Evolutionary conservation across 129 eudicot species (phyloP).

Genomic region (Flaveria ramosissima): DNA sequence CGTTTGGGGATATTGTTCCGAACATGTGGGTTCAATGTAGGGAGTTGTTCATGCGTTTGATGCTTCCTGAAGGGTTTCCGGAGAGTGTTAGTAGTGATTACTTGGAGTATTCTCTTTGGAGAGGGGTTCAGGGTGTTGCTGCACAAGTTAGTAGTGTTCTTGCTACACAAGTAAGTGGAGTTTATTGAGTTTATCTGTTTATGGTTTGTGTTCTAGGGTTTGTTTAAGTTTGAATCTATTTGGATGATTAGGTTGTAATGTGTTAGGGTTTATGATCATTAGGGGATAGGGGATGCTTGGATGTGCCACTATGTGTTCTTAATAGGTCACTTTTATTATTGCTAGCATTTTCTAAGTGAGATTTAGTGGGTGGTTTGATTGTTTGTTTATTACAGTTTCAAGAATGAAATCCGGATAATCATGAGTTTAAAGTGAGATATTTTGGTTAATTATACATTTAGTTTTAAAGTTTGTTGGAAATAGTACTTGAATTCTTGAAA

Average conservation of each 20-base stretch:
- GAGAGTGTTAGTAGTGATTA: slow-evolving; percentile 90
- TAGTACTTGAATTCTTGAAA: slow-evolving; percentile 11
- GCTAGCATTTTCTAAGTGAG: too few relatives aligned
- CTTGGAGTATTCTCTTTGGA: slow-evolving; percentile 93
- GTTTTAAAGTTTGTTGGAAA: too few relatives aligned
- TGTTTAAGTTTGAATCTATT: not conserved
- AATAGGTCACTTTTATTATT: too few relatives aligned
- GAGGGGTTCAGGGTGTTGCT: slow-evolving; percentile 94
- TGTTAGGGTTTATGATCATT: too few relatives aligned
- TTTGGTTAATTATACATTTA: too few relatives aligned
- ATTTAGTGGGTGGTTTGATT: too few relatives aligned
- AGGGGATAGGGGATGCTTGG: not conserved
- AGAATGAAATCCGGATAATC: too few relatives aligned
- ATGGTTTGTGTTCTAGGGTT: not conserved
- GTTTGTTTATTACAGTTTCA: too few relatives aligned
- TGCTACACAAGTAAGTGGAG: slow-evolving; percentile 76
- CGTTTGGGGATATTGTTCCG: slow-evolving; percentile 37
- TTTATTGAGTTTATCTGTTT: not conserved
- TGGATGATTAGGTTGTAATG: too few relatives aligned
- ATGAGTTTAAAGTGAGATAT: too few relatives aligned
- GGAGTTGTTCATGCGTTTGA: slow-evolving; percentile 55
- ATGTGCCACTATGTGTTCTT: not conserved
- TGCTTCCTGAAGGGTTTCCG: slow-evolving; percentile 97
- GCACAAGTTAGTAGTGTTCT: slow-evolving; percentile 93
- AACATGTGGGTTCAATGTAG: slow-evolving; percentile 54